A percentile compares a stretch with the other conserved stretches of the same genome.
phyloP scores from a whole-genome alignment of 2,329 filamentous ascomycete species.

The Diaporthe destruens region DNA sequence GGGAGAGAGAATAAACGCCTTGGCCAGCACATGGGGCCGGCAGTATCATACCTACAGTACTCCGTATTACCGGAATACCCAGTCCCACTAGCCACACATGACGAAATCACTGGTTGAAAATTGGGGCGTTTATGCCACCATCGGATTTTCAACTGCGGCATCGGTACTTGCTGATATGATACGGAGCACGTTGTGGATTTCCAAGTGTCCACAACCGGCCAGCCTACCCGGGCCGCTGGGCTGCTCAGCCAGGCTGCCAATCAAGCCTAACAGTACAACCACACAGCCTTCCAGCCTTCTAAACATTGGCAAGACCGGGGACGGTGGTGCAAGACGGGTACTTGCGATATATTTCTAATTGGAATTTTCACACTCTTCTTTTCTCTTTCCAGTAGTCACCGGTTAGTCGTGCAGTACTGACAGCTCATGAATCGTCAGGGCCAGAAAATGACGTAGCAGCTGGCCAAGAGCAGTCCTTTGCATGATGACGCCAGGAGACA shows the following conservation, averaged over 20 bases:
- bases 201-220: not conserved
- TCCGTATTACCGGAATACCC: too few relatives aligned
- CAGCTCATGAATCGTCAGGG: slow-evolving; percentile 6
- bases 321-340: too few relatives aligned
- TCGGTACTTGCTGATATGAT: not conserved
- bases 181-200: not conserved
- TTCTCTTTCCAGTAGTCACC: not conserved
- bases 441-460: not conserved
- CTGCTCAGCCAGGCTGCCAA: too few relatives aligned
- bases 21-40: not conserved
- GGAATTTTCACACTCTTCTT: too few relatives aligned
- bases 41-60: not conserved
- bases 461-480: slow-evolving; percentile 1
- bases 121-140: not conserved
- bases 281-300: not conserved
- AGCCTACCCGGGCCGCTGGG: not conserved
- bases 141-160: not conserved
- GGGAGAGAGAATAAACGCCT: not conserved
- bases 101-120: slow-evolving; percentile 12
- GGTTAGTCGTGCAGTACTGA: not conserved
- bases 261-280: not conserved
- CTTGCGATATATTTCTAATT: too few relatives aligned
- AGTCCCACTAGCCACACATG: slow-evolving; percentile 12
- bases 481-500: slow-evolving; percentile 11
- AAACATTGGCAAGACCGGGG: too few relatives aligned